These are phyloP conservation scores for Brettanomyces bruxellensis DNA, from an alignment of 805 yeast species.

Conservation along the genomic window DNA sequence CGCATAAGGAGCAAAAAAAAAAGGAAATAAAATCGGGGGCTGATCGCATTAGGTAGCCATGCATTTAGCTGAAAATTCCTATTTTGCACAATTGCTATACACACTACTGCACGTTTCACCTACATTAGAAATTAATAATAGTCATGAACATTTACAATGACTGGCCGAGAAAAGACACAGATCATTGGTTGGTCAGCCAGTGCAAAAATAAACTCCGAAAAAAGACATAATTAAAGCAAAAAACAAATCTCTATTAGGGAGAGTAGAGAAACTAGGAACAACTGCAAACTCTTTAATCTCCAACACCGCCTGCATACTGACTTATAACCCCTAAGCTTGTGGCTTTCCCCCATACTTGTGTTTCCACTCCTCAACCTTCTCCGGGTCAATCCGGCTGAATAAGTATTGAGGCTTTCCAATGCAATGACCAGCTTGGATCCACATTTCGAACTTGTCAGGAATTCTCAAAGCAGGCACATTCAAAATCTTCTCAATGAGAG, in stretches of 20 bases:
- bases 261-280: background rate
- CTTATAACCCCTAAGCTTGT: too few relatives aligned
- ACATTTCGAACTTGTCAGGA: constrained; percentile 63
- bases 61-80: too few relatives aligned
- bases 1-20: too few relatives aligned
- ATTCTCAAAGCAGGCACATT: constrained; percentile 75
- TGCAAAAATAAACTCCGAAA: background rate
- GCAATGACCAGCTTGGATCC: constrained; percentile 71
- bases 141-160: too few relatives aligned
- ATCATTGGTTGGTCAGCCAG: background rate
- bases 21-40: too few relatives aligned
- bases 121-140: too few relatives aligned
- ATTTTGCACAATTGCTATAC: too few relatives aligned
- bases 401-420: constrained; percentile 87
- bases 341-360: constrained; percentile 72
- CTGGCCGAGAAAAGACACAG: too few relatives aligned
- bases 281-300: background rate
- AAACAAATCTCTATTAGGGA: background rate
- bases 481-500: constrained; percentile 65
- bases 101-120: too few relatives aligned
- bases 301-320: background rate
- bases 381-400: constrained; percentile 87
- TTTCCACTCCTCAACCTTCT: constrained; percentile 83
- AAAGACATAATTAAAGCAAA: background rate
- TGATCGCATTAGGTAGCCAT: too few relatives aligned